phyloP scores from a whole-genome alignment of 2,329 filamentous ascomycete genomes.

The Diaporthe sp. region DNA sequence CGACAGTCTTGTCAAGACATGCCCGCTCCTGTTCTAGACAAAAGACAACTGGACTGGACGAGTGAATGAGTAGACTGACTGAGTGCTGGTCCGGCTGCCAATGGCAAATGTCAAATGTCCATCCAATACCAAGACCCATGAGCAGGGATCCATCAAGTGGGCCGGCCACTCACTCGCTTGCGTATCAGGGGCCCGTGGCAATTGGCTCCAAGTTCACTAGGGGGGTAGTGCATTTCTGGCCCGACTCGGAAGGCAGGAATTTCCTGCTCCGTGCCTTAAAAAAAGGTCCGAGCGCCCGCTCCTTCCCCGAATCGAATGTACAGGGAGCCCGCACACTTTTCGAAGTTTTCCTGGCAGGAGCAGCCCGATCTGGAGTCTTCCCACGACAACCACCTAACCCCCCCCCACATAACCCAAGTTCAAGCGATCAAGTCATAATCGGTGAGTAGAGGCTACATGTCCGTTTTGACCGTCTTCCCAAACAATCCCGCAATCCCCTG shows the following conservation, averaged over 20 bases:
- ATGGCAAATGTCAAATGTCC: slow-evolving; percentile 2
- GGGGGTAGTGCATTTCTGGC: not conserved
- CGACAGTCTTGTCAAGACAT: not conserved
- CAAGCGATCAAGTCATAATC: slow-evolving; percentile 42
- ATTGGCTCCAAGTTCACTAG: not conserved
- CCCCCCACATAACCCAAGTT: slow-evolving; percentile 39
- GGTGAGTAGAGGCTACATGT: slow-evolving; percentile 39
- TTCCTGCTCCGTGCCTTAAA: slow-evolving; percentile 8
- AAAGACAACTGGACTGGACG: not conserved
- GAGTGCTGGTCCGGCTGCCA: not conserved
- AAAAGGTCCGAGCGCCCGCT: slow-evolving; percentile 11
- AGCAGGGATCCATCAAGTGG: slow-evolving; percentile 14
- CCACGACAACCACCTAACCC: slow-evolving; percentile 36
- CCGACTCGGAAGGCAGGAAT: slow-evolving; percentile 21
- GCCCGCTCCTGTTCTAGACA: slow-evolving; percentile 1
- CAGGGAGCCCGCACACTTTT: slow-evolving; percentile 33
- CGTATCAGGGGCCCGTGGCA: not conserved
- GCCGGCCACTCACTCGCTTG: not conserved
- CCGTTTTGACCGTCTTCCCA: slow-evolving; percentile 13
- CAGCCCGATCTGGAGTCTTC: slow-evolving; percentile 34
- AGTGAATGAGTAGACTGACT: not conserved
- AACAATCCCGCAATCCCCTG: slow-evolving; percentile 10
- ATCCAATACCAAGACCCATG: not conserved
- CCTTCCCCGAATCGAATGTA: slow-evolving; percentile 19
- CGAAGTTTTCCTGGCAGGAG: slow-evolving; percentile 34